These are phyloP conservation scores for Magnaporthiopsis poae DNA, from an alignment of 2,329 filamentous ascomycete genomes.

Conservation along the genomic window DNA sequence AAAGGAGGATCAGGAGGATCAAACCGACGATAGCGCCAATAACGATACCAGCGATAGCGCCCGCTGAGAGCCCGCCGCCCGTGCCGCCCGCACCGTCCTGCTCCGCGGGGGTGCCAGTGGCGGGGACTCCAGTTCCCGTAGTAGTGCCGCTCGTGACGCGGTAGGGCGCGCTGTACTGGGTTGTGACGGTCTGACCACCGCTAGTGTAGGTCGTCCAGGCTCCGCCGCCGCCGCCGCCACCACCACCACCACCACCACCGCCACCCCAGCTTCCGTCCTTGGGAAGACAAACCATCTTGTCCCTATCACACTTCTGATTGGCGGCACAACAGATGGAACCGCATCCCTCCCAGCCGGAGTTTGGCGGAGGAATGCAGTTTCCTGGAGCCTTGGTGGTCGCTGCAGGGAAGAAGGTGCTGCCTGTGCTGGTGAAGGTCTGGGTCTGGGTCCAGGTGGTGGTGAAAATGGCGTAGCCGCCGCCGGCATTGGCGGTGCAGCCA, in stretches of 20 bases:
- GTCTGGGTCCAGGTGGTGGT: conserved; percentile 55
- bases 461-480: conserved; percentile 25
- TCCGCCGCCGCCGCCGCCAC: conserved; percentile 13
- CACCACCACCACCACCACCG: conserved; percentile 15
- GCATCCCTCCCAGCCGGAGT: conserved; percentile 51
- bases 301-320: conserved; percentile 55
- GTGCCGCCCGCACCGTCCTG: conserved; percentile 28
- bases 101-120: conserved; percentile 39
- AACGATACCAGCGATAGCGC: conserved; percentile 73
- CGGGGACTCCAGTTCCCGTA: conserved; percentile 38
- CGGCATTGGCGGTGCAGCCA: conserved; percentile 32
- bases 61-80: conserved; percentile 48
- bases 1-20: conserved; percentile 56
- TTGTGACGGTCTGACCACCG: conserved; percentile 39
- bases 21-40: conserved; percentile 62
- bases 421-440: conserved; percentile 49
- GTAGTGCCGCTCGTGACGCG: conserved; percentile 41
- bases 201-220: conserved; percentile 23
- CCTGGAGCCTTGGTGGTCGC: conserved; percentile 32
- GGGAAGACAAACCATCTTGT: conserved; percentile 9
- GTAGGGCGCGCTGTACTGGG: conserved; percentile 41
- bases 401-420: conserved; percentile 39
- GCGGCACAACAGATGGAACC: conserved; percentile 60
- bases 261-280: conserved; percentile 23
- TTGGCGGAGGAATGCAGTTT: conserved; percentile 38